A percentile compares a stretch with the other conserved stretches of the same genome.
Conservation (phyloP, 2,329 filamentous ascomycete species). For the Colletotrichum viniferum region DNA sequence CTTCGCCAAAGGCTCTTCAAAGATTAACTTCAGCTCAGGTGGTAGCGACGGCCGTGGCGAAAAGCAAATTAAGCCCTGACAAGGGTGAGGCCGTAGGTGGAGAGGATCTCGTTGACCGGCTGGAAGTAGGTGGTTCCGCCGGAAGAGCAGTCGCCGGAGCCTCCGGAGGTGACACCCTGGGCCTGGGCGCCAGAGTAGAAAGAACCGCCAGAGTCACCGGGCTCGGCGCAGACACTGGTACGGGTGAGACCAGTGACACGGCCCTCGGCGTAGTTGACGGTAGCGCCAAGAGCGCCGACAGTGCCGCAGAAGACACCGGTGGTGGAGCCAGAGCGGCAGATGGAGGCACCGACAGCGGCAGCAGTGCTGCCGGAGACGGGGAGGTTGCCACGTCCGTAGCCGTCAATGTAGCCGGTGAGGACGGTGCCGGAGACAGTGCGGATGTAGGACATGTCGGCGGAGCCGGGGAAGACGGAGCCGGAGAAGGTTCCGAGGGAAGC, state of each 20-base stretch:
- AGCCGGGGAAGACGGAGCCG: conserved; percentile 42
- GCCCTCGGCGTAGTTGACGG: conserved; percentile 42
- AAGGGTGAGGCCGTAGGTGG: conserved; percentile 38
- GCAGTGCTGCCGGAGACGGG: conserved; percentile 42
- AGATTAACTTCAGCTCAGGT: background rate
- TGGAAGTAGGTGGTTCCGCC: conserved; percentile 45
- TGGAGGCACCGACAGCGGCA: conserved; percentile 35
- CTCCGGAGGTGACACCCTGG: conserved; percentile 46
- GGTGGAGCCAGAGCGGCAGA: conserved; percentile 47
- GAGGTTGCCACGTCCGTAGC: conserved; percentile 36
- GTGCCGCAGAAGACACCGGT: conserved; percentile 43
- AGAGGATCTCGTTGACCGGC: conserved; percentile 44
- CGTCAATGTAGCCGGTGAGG: conserved; percentile 35
- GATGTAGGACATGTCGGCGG: conserved; percentile 41
- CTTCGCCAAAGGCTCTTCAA: background rate
- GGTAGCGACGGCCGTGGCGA: background rate
- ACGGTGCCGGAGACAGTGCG: conserved; percentile 37
- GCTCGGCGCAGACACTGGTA: conserved; percentile 44
- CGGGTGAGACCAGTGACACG: conserved; percentile 43
- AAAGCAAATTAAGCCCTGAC: conserved; percentile 23
- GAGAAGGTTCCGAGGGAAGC: conserved; percentile 38
- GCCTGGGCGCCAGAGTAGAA: conserved; percentile 44
- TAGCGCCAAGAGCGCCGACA: conserved; percentile 36
- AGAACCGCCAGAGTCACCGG: conserved; percentile 44
- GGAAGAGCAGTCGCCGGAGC: conserved; percentile 39